These are phyloP conservation scores for Rhodosporidiobolus sp. DNA, from an alignment of 768 basidiomycete genomes.

Conservation along the genomic window DNA sequence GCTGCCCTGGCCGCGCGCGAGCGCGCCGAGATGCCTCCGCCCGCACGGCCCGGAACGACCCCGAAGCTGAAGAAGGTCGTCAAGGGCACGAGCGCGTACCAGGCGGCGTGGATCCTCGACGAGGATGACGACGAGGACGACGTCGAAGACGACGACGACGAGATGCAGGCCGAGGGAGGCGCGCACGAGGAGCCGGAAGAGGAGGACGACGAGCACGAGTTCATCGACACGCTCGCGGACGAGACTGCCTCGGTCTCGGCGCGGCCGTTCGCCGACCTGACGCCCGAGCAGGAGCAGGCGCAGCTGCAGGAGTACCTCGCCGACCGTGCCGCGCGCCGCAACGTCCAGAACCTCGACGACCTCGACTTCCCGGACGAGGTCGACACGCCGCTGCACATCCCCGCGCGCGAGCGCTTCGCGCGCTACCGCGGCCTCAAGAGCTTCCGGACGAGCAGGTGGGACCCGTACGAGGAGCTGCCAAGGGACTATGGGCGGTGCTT, in stretches of 20 bases:
- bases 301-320: conserved; percentile 57
- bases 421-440: conserved; percentile 86
- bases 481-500: conserved; percentile 92
- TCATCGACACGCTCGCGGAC: conserved; percentile 57
- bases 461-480: conserved; percentile 92
- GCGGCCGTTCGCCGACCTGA: conserved; percentile 60
- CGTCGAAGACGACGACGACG: conserved; percentile 52
- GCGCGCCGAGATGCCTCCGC: conserved; percentile 37
- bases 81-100: conserved; percentile 94
- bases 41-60: conserved; percentile 60
- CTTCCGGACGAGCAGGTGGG: conserved; percentile 95
- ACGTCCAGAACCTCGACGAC: conserved; percentile 75
- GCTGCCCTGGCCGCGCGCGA: conserved; percentile 54
- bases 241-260: conserved; percentile 47
- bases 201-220: conserved; percentile 60
- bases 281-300: conserved; percentile 76
- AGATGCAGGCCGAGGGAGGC: conserved; percentile 41
- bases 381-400: conserved; percentile 81
- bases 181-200: conserved; percentile 48
- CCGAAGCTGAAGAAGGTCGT: conserved; percentile 83
- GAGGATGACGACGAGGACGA: conserved; percentile 62
- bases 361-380: conserved; percentile 91
- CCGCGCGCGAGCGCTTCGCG: conserved; percentile 79
- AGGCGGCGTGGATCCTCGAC: conserved; percentile 93
- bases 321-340: conserved; percentile 51